A percentile compares a stretch with the other conserved stretches of the same genome.
Evolutionary conservation across 1,284 basidiomycete species (phyloP).

Genomic region (Laetiporus sulphureus): DNA sequence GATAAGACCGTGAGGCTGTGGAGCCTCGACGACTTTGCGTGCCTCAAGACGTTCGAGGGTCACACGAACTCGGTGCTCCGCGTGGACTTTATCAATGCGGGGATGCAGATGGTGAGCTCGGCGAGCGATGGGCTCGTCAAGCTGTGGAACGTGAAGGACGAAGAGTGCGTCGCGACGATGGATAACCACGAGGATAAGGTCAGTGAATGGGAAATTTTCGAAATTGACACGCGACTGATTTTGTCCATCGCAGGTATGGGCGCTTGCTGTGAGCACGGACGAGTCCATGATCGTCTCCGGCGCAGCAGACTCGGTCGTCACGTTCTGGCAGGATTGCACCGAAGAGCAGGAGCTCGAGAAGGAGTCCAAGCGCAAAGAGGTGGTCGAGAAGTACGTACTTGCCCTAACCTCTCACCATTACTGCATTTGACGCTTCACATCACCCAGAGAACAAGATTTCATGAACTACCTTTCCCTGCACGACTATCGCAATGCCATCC

Average conservation of each 20-base stretch:
- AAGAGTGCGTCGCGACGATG: constrained; percentile 83
- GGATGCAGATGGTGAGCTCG: constrained; percentile 83
- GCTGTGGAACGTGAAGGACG: constrained; percentile 89
- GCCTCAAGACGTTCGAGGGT: constrained; percentile 93
- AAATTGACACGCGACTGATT: background rate
- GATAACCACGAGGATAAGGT: constrained; percentile 98
- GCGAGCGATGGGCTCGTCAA: constrained; percentile 95
- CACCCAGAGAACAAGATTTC: constrained; percentile 87
- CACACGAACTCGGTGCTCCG: constrained; percentile 96
- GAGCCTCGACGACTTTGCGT: constrained; percentile 88
- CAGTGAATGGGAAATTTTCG: constrained; percentile 17
- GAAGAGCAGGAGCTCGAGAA: constrained; percentile 72
- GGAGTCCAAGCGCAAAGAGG: constrained; percentile 61
- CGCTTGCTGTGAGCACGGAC: constrained; percentile 73
- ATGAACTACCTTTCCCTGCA: constrained; percentile 82
- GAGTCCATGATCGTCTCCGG: constrained; percentile 84
- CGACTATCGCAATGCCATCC: constrained; percentile 89
- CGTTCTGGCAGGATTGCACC: constrained; percentile 92
- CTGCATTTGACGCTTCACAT: constrained; percentile 4
- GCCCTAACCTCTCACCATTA: background rate
- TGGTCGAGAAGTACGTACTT: constrained; percentile 78
- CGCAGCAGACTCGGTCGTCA: constrained; percentile 90
- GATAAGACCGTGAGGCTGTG: constrained; percentile 94
- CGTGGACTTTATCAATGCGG: constrained; percentile 82
- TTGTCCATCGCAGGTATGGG: constrained; percentile 71